Evolutionary conservation across 306 rosid genomes (phyloP).

Genomic region (Prunus dulcis): DNA sequence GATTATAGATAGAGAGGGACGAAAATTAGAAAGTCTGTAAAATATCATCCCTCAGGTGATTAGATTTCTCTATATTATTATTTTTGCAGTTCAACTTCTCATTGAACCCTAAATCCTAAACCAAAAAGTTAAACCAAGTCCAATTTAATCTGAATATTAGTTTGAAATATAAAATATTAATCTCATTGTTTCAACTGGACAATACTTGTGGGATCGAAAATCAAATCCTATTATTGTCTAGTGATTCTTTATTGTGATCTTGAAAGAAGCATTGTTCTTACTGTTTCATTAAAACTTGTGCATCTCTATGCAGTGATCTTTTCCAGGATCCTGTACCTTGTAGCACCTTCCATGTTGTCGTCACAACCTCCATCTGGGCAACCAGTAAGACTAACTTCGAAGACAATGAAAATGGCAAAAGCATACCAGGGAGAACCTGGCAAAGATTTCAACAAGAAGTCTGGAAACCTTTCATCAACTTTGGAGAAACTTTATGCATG

Average conservation of each 20-base stretch:
- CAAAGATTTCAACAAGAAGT: constrained; percentile 45
- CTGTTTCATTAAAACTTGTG: constrained; percentile 3
- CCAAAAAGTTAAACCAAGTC: background rate
- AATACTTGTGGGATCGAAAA: background rate
- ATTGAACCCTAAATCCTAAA: background rate
- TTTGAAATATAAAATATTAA: background rate
- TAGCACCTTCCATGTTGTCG: constrained; percentile 58
- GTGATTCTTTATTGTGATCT: background rate
- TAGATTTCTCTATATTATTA: too few species aligned
- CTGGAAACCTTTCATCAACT: constrained; percentile 75
- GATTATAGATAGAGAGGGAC: too few species aligned
- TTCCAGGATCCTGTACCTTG: constrained; percentile 54
- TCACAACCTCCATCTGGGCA: constrained; percentile 38
- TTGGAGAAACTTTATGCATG: constrained; percentile 86
- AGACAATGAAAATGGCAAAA: constrained; percentile 67
- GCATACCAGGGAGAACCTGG: constrained; percentile 54
- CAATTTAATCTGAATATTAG: background rate
- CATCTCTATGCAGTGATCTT: constrained; percentile 59
- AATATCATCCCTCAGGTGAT: too few species aligned
- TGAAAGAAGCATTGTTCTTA: background rate
- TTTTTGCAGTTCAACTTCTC: too few species aligned
- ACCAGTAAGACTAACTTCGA: constrained; percentile 44
- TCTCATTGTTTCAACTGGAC: background rate
- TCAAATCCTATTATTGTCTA: too few species aligned
- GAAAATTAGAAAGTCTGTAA: too few species aligned